Percentiles rank a stretch among this genome's conserved stretches.
These are phyloP conservation scores for Corylus avellana DNA, from an alignment of 306 rosid genomes.

Conservation along the genomic window DNA sequence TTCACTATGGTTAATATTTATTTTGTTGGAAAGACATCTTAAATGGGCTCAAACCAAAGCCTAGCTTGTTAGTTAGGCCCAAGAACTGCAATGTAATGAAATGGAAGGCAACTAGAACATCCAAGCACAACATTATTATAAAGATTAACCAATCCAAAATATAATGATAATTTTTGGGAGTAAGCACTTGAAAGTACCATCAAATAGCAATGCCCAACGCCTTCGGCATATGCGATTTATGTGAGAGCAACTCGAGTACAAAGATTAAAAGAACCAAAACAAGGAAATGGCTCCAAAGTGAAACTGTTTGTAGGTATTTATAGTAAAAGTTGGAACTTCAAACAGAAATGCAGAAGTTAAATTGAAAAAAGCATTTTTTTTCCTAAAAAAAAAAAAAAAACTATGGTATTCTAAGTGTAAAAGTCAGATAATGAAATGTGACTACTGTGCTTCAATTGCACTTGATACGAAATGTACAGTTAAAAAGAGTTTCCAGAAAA, in stretches of 20 bases:
- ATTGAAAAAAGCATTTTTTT: not conserved
- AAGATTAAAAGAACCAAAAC: not conserved
- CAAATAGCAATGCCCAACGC: not conserved
- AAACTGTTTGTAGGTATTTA: conserved; percentile 19
- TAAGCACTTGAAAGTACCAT: too few relatives aligned
- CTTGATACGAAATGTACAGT: not conserved
- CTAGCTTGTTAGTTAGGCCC: not conserved
- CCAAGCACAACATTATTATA: not conserved
- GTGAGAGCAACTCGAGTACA: not conserved
- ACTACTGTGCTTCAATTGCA: not conserved
- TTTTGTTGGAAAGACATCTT: not conserved
- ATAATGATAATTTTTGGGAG: too few relatives aligned
- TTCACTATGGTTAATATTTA: not conserved
- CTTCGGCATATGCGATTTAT: not conserved
- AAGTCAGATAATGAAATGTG: not conserved
- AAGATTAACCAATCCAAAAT: too few relatives aligned
- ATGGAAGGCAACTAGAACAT: not conserved
- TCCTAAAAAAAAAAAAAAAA: not conserved
- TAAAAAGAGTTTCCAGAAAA: not conserved
- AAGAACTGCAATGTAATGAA: not conserved
- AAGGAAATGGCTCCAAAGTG: not conserved
- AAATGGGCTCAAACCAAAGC: not conserved
- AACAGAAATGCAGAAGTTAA: not conserved
- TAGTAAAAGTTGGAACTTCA: conserved; percentile 27
- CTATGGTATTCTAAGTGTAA: not conserved